phyloP scores from a whole-genome alignment of 176 grass and related monocot species.

The Avena sativa region DNA sequence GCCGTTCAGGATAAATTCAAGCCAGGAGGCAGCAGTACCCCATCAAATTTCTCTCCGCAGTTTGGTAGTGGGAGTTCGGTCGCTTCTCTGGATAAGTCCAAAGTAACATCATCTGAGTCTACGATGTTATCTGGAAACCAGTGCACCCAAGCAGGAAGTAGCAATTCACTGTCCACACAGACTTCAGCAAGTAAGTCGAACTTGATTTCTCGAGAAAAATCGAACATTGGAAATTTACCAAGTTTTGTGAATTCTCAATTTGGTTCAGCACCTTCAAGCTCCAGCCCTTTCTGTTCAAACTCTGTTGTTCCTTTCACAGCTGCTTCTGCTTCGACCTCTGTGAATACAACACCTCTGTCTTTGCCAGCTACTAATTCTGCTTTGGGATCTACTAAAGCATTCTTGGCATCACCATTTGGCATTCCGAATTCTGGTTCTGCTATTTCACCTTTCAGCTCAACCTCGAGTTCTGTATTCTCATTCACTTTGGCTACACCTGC shows the following conservation, averaged over 20 bases:
- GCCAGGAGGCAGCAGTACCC: background rate
- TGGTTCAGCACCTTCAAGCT: slow-evolving; percentile 30
- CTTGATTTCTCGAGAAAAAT: slow-evolving; percentile 19
- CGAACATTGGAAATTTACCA: background rate
- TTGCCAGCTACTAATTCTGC: background rate
- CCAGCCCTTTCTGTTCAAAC: slow-evolving; percentile 10
- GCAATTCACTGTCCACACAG: slow-evolving; percentile 2
- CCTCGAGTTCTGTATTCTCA: slow-evolving; percentile 33
- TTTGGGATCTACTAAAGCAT: slow-evolving; percentile 25
- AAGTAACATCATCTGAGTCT: slow-evolving; percentile 21
- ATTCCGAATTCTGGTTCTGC: slow-evolving; percentile 13
- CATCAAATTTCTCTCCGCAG: slow-evolving; percentile 36
- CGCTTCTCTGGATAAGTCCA: slow-evolving; percentile 7
- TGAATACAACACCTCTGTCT: background rate
- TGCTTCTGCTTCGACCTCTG: slow-evolving; percentile 12
- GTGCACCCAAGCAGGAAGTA: slow-evolving; percentile 36
- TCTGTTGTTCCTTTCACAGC: slow-evolving; percentile 21
- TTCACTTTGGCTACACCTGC: slow-evolving; percentile 38
- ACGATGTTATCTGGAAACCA: slow-evolving; percentile 26
- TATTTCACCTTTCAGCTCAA: slow-evolving; percentile 24
- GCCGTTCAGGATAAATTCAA: slow-evolving; percentile 39
- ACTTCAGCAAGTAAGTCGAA: slow-evolving; percentile 25
- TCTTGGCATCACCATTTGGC: slow-evolving; percentile 32
- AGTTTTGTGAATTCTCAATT: slow-evolving; percentile 29
- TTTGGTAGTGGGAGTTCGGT: slow-evolving; percentile 1